Percentiles rank a stretch among this genome's conserved stretches.
These are phyloP conservation scores for Pichia exigua DNA, from an alignment of 805 yeast genomes.

Conservation along the genomic window DNA sequence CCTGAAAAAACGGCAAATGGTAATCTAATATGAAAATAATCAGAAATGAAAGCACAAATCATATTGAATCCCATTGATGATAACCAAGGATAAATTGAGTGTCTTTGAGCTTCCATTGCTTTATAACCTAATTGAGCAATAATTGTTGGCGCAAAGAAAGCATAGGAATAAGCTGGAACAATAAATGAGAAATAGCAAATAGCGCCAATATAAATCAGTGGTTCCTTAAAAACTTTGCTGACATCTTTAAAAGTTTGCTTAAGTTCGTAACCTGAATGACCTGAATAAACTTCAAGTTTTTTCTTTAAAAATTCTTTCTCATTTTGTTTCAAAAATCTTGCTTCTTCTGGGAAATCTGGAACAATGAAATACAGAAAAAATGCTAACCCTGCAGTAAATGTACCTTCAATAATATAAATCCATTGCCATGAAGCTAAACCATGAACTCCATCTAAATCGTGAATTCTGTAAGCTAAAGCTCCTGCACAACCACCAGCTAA, in stretches of 20 bases:
- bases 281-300: constrained; percentile 49
- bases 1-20: constrained; percentile 31
- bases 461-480: constrained; percentile 57
- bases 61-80: constrained; percentile 63
- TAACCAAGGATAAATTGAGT: constrained; percentile 83
- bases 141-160: constrained; percentile 65
- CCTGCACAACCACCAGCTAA: constrained; percentile 78
- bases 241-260: constrained; percentile 41
- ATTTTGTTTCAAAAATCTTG: constrained; percentile 41
- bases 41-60: constrained; percentile 56
- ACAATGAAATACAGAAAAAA: constrained; percentile 36
- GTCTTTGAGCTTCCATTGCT: constrained; percentile 66
- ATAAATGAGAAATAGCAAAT: constrained; percentile 56
- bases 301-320: constrained; percentile 50
- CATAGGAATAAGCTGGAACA: constrained; percentile 70
- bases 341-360: constrained; percentile 68
- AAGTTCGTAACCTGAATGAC: constrained; percentile 42
- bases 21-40: constrained; percentile 39
- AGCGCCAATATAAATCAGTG: constrained; percentile 49
- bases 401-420: constrained; percentile 35
- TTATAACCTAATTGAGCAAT: constrained; percentile 55
- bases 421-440: constrained; percentile 41
- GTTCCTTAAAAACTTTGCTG: constrained; percentile 47
- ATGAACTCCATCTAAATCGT: constrained; percentile 41
- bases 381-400: constrained; percentile 30